These are phyloP conservation scores for Trichoderma atrobrunneum DNA, from an alignment of 2,329 filamentous ascomycete genomes.

Conservation along the genomic window DNA sequence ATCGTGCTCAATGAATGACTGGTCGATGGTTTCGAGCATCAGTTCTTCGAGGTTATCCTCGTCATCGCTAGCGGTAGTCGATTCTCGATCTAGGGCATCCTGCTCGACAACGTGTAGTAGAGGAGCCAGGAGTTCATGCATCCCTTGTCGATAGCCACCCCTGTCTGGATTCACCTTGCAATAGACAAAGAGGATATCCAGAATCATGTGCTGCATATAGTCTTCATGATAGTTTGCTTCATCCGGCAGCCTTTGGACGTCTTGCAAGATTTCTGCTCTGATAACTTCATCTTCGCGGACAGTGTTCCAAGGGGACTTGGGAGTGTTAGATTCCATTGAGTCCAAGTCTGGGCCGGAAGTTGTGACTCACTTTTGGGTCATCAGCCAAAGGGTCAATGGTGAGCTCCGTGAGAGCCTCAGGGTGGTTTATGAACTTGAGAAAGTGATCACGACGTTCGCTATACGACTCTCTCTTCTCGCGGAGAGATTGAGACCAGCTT, in stretches of 20 bases:
- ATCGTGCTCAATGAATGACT: constrained; percentile 80
- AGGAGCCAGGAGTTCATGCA: constrained; percentile 94
- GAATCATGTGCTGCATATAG: constrained; percentile 72
- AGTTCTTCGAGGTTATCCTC: constrained; percentile 51
- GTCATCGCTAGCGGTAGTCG: constrained; percentile 29
- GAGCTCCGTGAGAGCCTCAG: constrained; percentile 70
- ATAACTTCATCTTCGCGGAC: constrained; percentile 79
- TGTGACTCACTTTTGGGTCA: constrained; percentile 54
- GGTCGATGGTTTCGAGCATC: constrained; percentile 63
- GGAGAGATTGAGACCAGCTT: constrained; percentile 66
- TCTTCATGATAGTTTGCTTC: constrained; percentile 84
- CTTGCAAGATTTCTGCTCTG: constrained; percentile 86
- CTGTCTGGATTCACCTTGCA: constrained; percentile 86
- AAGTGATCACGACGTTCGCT: constrained; percentile 68
- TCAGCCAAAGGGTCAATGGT: constrained; percentile 82
- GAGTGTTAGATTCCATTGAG: not conserved
- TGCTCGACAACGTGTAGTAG: constrained; percentile 80
- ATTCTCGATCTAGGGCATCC: constrained; percentile 65
- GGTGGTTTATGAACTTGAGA: constrained; percentile 78
- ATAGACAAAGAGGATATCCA: constrained; percentile 90
- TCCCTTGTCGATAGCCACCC: constrained; percentile 92
- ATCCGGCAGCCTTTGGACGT: constrained; percentile 90
- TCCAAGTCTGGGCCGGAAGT: constrained; percentile 19
- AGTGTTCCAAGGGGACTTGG: constrained; percentile 85
- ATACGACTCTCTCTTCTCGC: constrained; percentile 72